These are phyloP conservation scores for Trichaptum fuscoviolaceum DNA, from an alignment of 768 basidiomycete genomes.

Conservation along the genomic window DNA sequence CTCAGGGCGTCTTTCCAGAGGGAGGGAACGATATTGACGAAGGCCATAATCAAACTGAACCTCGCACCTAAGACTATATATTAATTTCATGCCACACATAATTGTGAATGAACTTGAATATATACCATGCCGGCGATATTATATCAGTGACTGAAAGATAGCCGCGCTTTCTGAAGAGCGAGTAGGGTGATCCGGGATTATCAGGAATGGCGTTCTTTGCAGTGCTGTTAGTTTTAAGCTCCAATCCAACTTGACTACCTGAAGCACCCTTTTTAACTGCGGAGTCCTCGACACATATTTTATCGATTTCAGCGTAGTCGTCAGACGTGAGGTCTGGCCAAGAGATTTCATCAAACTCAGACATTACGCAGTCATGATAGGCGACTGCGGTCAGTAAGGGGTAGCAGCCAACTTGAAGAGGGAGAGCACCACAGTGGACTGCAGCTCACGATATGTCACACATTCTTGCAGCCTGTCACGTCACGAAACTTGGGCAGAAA, in stretches of 20 bases:
- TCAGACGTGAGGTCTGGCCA: not conserved
- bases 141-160: slow-evolving; percentile 59
- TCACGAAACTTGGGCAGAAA: not conserved
- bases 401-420: too few relatives aligned
- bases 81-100: not conserved
- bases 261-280: not conserved
- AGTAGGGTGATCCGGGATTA: not conserved
- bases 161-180: not conserved
- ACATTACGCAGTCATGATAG: not conserved
- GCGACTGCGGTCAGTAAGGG: not conserved
- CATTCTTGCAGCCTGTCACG: not conserved
- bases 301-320: not conserved
- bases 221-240: not conserved
- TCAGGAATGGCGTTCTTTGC: not conserved
- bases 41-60: slow-evolving; percentile 75
- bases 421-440: too few relatives aligned
- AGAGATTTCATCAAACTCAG: not conserved
- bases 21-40: slow-evolving; percentile 47
- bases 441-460: too few relatives aligned
- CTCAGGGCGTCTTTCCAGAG: slow-evolving; percentile 44
- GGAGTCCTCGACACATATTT: not conserved
- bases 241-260: not conserved
- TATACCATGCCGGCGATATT: slow-evolving; percentile 55
- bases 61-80: slow-evolving; percentile 54
- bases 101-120: slow-evolving; percentile 4